Evolutionary conservation across 441 rosid species (phyloP), one percentile per base, ranked within the genome.

Genomic region (Eugenia klotzschiana): DNA sequence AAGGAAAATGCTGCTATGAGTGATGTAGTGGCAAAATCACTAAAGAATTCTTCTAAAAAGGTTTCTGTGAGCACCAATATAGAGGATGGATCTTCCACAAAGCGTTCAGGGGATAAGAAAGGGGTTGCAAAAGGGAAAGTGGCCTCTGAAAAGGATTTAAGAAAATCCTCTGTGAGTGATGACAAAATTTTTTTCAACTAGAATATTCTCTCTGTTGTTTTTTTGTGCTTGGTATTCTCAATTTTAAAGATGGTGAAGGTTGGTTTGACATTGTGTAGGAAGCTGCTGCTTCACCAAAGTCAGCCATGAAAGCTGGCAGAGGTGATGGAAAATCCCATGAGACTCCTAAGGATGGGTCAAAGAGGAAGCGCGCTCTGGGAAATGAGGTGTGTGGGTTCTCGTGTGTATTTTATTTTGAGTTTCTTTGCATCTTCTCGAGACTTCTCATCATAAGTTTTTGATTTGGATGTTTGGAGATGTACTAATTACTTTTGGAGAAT

Each of bases 351-450:
- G 84, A 90, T 72, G 88, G 82, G 87, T 56, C 86, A 83, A 96
- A 93, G 93, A 89, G 96, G 84, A 96, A 91, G 87, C 93, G 84
- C 15, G 85, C 92, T 57, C 86, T 87, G 26, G 94, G 82, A 58
- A 87, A 87, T 85, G 93, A 92, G 88, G 98, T 93, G 87, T 54
- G 89, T 83, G 54, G 50, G 81, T 87, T 56, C 40, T 51, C 15
- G 41, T 77, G 51, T 22, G 25, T 41, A 56, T 13, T 81, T 16
- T 33, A 16, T 16, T 72, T 79, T 18, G 46, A 23, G 27, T 58
- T 64, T 18, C 29, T 56, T 83, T 79, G 57, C 49, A 51, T 26
- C 69, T 53, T 80, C 29, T 72, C 23, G 46, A 53, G 33, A 53
- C 27, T 50, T 82, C 40, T 51, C 26, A n/a, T 57, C 69, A 72